Conservation (phyloP, 139 green algal species). For the Chlamydomonas schloesseri region DNA sequence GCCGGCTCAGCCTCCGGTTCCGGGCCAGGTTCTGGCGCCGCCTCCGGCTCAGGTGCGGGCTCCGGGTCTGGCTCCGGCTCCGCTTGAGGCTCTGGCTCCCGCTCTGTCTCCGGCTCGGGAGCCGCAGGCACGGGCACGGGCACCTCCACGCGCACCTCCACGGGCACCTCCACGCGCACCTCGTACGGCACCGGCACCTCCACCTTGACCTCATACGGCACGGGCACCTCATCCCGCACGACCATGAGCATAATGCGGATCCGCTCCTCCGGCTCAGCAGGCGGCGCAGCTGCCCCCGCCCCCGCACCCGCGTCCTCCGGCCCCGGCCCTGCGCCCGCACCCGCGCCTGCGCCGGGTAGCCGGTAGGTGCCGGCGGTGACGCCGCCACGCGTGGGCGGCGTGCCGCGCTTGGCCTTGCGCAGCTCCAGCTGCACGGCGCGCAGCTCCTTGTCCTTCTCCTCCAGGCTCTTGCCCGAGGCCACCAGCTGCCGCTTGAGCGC, state of each 20-base stretch:
- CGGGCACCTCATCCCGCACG: neutral
- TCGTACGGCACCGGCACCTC: neutral
- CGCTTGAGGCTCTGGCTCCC: neutral
- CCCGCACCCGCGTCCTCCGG: neutral
- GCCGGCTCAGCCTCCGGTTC: neutral
- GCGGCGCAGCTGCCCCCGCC: neutral
- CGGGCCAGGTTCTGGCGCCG: neutral
- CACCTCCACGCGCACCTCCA: neutral
- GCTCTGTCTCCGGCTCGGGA: neutral
- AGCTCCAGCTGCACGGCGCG: slow-evolving; percentile 6
- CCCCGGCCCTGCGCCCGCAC: neutral
- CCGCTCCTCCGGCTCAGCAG: slow-evolving; percentile 22
- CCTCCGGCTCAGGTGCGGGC: neutral
- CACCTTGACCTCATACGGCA: neutral
- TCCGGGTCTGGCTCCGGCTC: neutral
- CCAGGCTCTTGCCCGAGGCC: neutral
- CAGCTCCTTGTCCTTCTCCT: slow-evolving; percentile 37
- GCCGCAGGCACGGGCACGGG: neutral
- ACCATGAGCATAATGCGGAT: slow-evolving; percentile 34
- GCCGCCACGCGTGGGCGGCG: neutral
- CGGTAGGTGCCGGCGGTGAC: neutral
- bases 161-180: neutral
- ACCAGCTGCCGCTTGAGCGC: slow-evolving; percentile 44
- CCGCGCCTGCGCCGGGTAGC: neutral
- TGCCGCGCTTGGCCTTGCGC: neutral